Evolutionary conservation across 768 basidiomycete genomes (phyloP), one percentile per base, ranked within the genome.

Genomic region (Amanita pseudoporphyria): DNA sequence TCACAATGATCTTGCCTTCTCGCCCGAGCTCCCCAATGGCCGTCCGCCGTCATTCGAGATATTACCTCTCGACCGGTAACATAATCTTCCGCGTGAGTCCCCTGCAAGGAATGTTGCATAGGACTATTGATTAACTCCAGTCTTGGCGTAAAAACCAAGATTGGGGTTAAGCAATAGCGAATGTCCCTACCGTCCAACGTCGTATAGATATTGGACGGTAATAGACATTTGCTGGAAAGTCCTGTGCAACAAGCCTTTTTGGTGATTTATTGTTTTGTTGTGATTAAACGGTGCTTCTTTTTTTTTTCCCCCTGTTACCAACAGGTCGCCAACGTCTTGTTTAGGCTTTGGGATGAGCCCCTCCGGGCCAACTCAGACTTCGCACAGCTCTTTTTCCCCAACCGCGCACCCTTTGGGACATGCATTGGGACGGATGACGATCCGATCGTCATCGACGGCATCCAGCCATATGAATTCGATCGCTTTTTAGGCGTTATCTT

Each of bases 401-500:
- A n/a, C 12, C 26, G n/a, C 16, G 22, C 26, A 22, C 32, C 45
- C 0, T 39, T 32, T 28, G 47, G 47, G 3, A 9, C 3, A 16
- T 48, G 47, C 30, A 39, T 40, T 14, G 41, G 43, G 21, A 51
- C 14, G 5, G 49, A 53, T 18, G 37, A 41, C 16, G 38, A 37
- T 6, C 45, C 49, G 13, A 47, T 53, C 19, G 50, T 43, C 19
- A 35, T 56, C 16, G 19, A 43, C n/a, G 50, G 47, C 31, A 50
- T 56, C 18, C 35, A 47, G 39, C 43, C 40, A 3, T 16, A 35
- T 2, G 44, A 56, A 14, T 54, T 56, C 24, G 49, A 47, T 30
- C 52, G 50, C 28, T 43, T 53, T 31, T 35, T 56, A 9, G 52
- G 52, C 26, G 32, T 54, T 5, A 3, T 56, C 10, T 44, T 43